These are phyloP conservation scores for Ophiostoma fasciatum DNA, from an alignment of 2,329 filamentous ascomycete genomes.

Conservation along the genomic window DNA sequence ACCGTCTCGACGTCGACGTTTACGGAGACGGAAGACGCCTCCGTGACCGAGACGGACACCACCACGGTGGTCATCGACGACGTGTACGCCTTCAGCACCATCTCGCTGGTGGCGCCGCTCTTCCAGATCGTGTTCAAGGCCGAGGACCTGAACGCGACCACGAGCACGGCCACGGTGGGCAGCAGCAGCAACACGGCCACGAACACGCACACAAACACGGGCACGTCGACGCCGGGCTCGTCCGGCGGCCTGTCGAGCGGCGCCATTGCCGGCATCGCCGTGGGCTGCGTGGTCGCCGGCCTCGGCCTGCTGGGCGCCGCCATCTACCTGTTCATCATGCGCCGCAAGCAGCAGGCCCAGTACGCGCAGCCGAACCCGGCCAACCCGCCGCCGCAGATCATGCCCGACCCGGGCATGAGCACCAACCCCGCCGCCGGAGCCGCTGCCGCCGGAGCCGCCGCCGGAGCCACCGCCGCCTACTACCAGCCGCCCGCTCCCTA, in stretches of 20 bases:
- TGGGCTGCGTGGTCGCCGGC: constrained; percentile 17
- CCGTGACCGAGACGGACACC: constrained; percentile 3
- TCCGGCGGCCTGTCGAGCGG: constrained; percentile 17
- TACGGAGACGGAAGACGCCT: too few species aligned
- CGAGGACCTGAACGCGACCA: background rate
- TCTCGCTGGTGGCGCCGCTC: constrained; percentile 15
- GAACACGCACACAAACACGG: background rate
- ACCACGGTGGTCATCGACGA: background rate
- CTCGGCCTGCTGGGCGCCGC: background rate
- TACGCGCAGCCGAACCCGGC: background rate
- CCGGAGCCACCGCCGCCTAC: too few species aligned
- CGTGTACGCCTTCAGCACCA: background rate
- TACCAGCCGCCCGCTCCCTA: too few species aligned
- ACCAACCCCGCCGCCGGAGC: too few species aligned
- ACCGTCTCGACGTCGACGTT: too few species aligned
- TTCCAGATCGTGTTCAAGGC: constrained; percentile 17
- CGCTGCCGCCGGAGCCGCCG: too few species aligned
- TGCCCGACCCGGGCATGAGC: background rate
- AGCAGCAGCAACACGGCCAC: background rate
- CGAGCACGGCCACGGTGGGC: background rate
- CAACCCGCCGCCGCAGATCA: background rate
- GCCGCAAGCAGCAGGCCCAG: background rate
- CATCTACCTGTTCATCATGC: constrained; percentile 1
- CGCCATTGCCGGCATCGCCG: constrained; percentile 23
- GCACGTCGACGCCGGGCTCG: background rate